These are phyloP conservation scores for Dryas drummondii DNA, from an alignment of 306 rosid genomes.

Conservation along the genomic window DNA sequence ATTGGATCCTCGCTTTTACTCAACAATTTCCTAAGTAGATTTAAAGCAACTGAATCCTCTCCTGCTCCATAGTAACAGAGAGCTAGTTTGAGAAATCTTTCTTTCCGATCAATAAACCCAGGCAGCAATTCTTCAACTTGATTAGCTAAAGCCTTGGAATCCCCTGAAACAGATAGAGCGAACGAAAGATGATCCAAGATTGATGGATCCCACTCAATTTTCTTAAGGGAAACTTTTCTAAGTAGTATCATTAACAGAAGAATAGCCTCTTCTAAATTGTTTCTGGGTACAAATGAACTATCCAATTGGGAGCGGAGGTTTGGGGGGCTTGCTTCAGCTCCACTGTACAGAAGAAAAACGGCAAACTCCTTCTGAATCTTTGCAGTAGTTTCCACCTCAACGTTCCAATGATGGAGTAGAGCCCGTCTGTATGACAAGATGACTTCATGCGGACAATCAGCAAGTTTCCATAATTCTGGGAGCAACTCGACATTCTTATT, in stretches of 20 bases:
- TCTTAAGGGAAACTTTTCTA: slow-evolving; percentile 53
- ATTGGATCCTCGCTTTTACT: slow-evolving; percentile 56
- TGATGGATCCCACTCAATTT: slow-evolving; percentile 92
- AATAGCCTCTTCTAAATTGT: slow-evolving; percentile 91
- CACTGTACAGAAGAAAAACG: slow-evolving; percentile 75
- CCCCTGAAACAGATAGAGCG: slow-evolving; percentile 82
- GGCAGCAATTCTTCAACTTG: slow-evolving; percentile 82
- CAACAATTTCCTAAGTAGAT: slow-evolving; percentile 69
- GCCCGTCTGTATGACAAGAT: slow-evolving; percentile 74
- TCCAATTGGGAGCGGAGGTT: slow-evolving; percentile 79
- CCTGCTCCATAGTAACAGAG: slow-evolving; percentile 84
- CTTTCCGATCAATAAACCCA: slow-evolving; percentile 50
- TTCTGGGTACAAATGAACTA: slow-evolving; percentile 74
- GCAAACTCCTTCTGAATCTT: slow-evolving; percentile 82
- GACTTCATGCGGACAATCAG: slow-evolving; percentile 70
- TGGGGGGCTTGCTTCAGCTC: slow-evolving; percentile 80
- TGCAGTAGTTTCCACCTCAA: slow-evolving; percentile 56
- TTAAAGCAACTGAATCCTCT: slow-evolving; percentile 62
- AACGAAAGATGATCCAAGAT: slow-evolving; percentile 90
- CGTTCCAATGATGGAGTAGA: slow-evolving; percentile 72
- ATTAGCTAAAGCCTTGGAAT: slow-evolving; percentile 64
- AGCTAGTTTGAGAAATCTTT: slow-evolving; percentile 56
- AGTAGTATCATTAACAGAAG: slow-evolving; percentile 81
- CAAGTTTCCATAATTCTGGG: slow-evolving; percentile 90
- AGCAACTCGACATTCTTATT: slow-evolving; percentile 69